phyloP scores from a whole-genome alignment of 1,139 yeast species.

The Geotrichum klebahnii region DNA sequence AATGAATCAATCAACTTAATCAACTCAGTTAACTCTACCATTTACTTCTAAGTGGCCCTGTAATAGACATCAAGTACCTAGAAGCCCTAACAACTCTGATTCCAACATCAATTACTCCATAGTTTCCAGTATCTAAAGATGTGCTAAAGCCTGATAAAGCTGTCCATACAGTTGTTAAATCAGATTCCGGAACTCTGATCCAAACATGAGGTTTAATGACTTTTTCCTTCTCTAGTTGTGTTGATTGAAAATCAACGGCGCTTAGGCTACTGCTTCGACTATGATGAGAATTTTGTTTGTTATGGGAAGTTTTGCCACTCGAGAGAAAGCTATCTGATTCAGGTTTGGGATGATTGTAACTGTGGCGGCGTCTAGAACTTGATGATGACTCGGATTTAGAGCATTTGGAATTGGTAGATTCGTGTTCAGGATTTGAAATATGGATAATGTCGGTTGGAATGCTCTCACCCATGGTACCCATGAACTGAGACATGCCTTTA shows the following conservation, averaged over 20 bases:
- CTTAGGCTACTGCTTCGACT: slow-evolving; percentile 1
- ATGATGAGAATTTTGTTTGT: no score
- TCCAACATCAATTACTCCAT: slow-evolving; percentile 23
- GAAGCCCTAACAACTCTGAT: slow-evolving; percentile 32
- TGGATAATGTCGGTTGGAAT: slow-evolving; percentile 44
- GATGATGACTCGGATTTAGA: background rate
- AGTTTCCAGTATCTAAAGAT: slow-evolving; percentile 20
- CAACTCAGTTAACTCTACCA: no score
- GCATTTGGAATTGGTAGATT: background rate
- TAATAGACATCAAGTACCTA: slow-evolving; percentile 27
- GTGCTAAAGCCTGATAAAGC: slow-evolving; percentile 30
- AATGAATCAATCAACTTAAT: no score
- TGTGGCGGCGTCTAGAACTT: slow-evolving; percentile 13
- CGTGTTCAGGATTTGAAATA: slow-evolving; percentile 20
- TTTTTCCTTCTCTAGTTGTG: background rate
- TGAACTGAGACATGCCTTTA: slow-evolving; percentile 38
- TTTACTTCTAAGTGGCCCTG: slow-evolving; percentile 27
- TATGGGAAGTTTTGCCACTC: background rate
- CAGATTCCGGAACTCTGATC: slow-evolving; percentile 32
- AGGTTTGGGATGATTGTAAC: background rate
- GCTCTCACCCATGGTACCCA: slow-evolving; percentile 46
- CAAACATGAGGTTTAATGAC: slow-evolving; percentile 26
- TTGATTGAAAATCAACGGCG: background rate
- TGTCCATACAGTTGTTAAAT: slow-evolving; percentile 29
- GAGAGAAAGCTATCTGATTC: background rate